A percentile compares a stretch with the other conserved stretches of the same genome.
Conservation (phyloP, 805 yeast genomes). For the Wickerhamomyces mucosus region DNA sequence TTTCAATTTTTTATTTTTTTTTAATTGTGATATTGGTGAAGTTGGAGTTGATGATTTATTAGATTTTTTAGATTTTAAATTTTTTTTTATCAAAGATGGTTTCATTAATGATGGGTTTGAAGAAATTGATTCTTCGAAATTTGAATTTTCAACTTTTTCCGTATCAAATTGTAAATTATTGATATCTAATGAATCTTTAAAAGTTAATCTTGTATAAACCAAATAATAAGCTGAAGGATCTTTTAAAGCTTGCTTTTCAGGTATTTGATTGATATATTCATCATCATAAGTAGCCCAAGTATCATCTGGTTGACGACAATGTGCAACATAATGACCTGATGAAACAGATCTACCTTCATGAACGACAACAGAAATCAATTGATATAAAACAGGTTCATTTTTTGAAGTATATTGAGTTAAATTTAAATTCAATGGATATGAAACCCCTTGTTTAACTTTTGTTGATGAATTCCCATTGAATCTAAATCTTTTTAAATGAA, state of each 20-base stretch:
- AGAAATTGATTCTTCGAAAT: background rate
- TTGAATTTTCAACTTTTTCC: background rate
- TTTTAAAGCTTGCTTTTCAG: slow-evolving; percentile 63
- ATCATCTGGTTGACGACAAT: slow-evolving; percentile 87
- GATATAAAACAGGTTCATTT: slow-evolving; percentile 46
- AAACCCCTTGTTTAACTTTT: slow-evolving; percentile 80
- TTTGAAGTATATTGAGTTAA: slow-evolving; percentile 50
- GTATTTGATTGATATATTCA: slow-evolving; percentile 68
- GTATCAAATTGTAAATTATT: background rate
- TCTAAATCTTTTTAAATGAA: slow-evolving; percentile 87
- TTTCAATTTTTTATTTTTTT: slow-evolving; percentile 8
- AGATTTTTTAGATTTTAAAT: slow-evolving; percentile 3
- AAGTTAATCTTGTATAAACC: slow-evolving; percentile 70
- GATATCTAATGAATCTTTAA: slow-evolving; percentile 27
- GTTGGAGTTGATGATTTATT: background rate
- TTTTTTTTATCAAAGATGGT: slow-evolving; percentile 2
- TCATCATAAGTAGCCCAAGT: slow-evolving; percentile 94
- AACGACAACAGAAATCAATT: slow-evolving; percentile 73
- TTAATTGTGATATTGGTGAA: slow-evolving; percentile 3
- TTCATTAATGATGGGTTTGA: slow-evolving; percentile 1
- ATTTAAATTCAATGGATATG: slow-evolving; percentile 72
- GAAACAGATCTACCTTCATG: slow-evolving; percentile 92
- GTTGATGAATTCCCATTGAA: slow-evolving; percentile 73
- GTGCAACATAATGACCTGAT: slow-evolving; percentile 89
- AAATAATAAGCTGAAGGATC: slow-evolving; percentile 89